Evolutionary conservation across 805 yeast species (phyloP).

Genomic region (Pichia kluyveri): DNA sequence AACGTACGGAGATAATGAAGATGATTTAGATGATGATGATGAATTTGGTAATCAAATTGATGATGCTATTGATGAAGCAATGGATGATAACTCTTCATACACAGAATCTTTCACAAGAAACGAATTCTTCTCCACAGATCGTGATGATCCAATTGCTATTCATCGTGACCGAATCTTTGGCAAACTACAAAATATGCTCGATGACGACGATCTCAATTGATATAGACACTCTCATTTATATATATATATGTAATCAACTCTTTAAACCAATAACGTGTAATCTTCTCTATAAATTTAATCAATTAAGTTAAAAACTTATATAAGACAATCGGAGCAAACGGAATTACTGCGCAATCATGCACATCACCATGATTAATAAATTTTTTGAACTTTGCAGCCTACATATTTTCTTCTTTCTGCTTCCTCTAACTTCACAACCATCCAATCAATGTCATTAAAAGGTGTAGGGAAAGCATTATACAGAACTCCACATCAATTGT

Average conservation of each 20-base stretch:
- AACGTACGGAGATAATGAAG: not conserved
- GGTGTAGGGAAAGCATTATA: constrained; percentile 29
- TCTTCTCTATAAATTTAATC: too few relatives aligned
- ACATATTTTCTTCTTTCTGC: too few relatives aligned
- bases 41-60: constrained; percentile 12
- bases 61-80: constrained; percentile 8
- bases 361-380: too few relatives aligned
- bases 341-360: too few relatives aligned
- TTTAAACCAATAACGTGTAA: too few relatives aligned
- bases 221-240: too few relatives aligned
- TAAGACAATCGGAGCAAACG: too few relatives aligned
- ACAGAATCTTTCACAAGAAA: constrained; percentile 26
- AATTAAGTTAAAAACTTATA: too few relatives aligned
- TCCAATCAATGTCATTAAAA: constrained; percentile 23
- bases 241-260: too few relatives aligned
- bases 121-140: constrained; percentile 47
- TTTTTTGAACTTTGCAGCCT: too few relatives aligned
- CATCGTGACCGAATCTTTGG: constrained; percentile 59
- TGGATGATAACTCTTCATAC: not conserved
- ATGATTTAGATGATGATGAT: constrained; percentile 10
- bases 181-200: constrained; percentile 45
- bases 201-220: constrained; percentile 19
- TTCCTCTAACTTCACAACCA: not conserved
- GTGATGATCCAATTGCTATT: constrained; percentile 50
- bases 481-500: constrained; percentile 29